Evolutionary conservation across 495 filamentous ascomycete species (phyloP).

Genomic region (Cairneyella variabilis): DNA sequence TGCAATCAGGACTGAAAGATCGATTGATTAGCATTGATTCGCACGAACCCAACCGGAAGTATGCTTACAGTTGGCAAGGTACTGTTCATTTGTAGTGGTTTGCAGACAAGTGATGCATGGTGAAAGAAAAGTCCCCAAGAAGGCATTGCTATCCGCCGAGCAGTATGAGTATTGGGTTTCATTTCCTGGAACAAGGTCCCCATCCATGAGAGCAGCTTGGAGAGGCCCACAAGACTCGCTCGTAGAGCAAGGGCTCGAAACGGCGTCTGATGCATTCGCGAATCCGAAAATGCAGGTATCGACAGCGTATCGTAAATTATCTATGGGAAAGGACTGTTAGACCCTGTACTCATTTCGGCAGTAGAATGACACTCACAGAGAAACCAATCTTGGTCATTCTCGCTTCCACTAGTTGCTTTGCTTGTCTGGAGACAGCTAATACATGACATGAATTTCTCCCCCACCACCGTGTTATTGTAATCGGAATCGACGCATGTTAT

Average conservation of each 20-base stretch:
- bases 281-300: conserved; percentile 36
- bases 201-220: conserved; percentile 9
- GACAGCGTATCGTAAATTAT: conserved; percentile 37
- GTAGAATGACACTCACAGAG: conserved; percentile 37
- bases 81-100: background rate
- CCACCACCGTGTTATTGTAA: conserved; percentile 28
- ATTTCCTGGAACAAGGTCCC: conserved; percentile 2
- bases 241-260: conserved; percentile 12
- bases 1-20: conserved; percentile 34
- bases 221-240: conserved; percentile 11
- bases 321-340: conserved; percentile 6
- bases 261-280: conserved; percentile 4
- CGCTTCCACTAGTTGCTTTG: conserved; percentile 35
- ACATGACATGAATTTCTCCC: conserved; percentile 44
- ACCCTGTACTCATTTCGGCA: background rate
- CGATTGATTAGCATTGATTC: too few relatives aligned
- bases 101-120: conserved; percentile 14
- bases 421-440: conserved; percentile 49
- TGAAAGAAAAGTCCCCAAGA: background rate
- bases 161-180: conserved; percentile 16
- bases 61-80: conserved; percentile 18
- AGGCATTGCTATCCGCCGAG: conserved; percentile 4
- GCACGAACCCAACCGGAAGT: too few relatives aligned
- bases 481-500: conserved; percentile 41
- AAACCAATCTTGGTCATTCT: conserved; percentile 50